phyloP scores from a whole-genome alignment of 345 rosid species.

The Tarenaya hassleriana region DNA sequence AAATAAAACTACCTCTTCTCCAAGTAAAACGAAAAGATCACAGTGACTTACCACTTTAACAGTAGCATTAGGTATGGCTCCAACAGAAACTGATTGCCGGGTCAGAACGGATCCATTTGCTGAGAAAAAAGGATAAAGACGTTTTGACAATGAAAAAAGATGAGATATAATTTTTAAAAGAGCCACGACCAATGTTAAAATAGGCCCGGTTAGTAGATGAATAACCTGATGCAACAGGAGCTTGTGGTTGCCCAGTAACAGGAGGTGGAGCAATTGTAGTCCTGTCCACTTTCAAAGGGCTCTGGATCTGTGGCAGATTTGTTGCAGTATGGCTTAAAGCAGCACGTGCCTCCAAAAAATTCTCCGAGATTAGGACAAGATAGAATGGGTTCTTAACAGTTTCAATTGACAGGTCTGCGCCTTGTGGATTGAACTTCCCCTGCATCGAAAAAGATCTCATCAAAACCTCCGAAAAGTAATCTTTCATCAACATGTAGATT shows the following conservation, averaged over 20 bases:
- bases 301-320: conserved; percentile 57
- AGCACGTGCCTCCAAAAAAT: conserved; percentile 84
- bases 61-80: conserved; percentile 65
- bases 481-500: conserved; percentile 20
- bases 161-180: conserved; percentile 15
- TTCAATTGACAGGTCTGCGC: conserved; percentile 65
- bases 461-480: conserved; percentile 1
- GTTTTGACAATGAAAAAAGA: conserved; percentile 11
- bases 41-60: conserved; percentile 79
- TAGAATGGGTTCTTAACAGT: conserved; percentile 57
- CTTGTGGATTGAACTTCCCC: conserved; percentile 71
- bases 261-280: conserved; percentile 42
- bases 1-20: conserved; percentile 16
- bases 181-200: conserved; percentile 16
- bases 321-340: conserved; percentile 74
- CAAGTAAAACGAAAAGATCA: conserved; percentile 8
- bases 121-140: conserved; percentile 28
- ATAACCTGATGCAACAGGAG: conserved; percentile 62
- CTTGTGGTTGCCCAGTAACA: conserved; percentile 56
- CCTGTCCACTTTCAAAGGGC: conserved; percentile 80
- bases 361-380: conserved; percentile 83
- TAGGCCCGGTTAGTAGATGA: conserved; percentile 11
- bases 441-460: conserved; percentile 25
- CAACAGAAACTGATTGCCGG: conserved; percentile 64
- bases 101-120: conserved; percentile 60